A percentile compares a stretch with the other conserved stretches of the same genome.
phyloP scores from a whole-genome alignment of 2,329 filamentous ascomycete genomes.

The Fusarium longipes region DNA sequence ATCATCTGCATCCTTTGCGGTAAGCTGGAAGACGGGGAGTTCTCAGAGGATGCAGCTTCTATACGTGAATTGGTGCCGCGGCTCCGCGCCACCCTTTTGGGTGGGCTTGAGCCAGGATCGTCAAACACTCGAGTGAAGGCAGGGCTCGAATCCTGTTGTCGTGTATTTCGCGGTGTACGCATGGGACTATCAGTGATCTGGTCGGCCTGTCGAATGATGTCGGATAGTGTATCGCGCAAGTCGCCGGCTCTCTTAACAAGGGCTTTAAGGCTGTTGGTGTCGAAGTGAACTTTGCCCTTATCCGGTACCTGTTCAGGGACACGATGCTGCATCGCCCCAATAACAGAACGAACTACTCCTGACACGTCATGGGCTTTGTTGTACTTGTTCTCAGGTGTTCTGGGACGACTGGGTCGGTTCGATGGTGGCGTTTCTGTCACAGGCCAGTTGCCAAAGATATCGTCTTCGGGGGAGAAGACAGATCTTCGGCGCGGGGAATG shows the following conservation, averaged over 20 bases:
- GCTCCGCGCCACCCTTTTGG: slow-evolving; percentile 62
- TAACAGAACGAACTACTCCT: slow-evolving; percentile 69
- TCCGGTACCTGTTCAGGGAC: slow-evolving; percentile 53
- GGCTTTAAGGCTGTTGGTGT: slow-evolving; percentile 75
- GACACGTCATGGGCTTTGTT: slow-evolving; percentile 53
- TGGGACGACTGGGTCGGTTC: slow-evolving; percentile 56
- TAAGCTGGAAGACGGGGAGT: slow-evolving; percentile 63
- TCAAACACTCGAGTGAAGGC: slow-evolving; percentile 75
- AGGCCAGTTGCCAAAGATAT: slow-evolving; percentile 70
- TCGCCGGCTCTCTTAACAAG: slow-evolving; percentile 72
- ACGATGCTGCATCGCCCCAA: slow-evolving; percentile 71
- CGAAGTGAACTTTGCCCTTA: slow-evolving; percentile 68
- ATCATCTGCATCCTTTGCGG: slow-evolving; percentile 71
- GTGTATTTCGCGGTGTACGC: slow-evolving; percentile 60
- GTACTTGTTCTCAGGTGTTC: slow-evolving; percentile 54
- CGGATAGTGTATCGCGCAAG: slow-evolving; percentile 68
- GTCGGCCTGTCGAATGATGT: slow-evolving; percentile 69
- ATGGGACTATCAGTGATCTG: slow-evolving; percentile 67
- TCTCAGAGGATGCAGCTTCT: slow-evolving; percentile 62
- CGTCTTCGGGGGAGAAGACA: slow-evolving; percentile 73
- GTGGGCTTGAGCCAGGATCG: slow-evolving; percentile 67
- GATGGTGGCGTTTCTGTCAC: slow-evolving; percentile 51
- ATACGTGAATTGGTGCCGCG: slow-evolving; percentile 66
- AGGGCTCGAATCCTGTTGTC: slow-evolving; percentile 68
- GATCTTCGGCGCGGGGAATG: slow-evolving; percentile 66